Evolutionary conservation across 306 rosid genomes (phyloP), one percentile per base, ranked within the genome.

Genomic region (Dryas octopetala): DNA sequence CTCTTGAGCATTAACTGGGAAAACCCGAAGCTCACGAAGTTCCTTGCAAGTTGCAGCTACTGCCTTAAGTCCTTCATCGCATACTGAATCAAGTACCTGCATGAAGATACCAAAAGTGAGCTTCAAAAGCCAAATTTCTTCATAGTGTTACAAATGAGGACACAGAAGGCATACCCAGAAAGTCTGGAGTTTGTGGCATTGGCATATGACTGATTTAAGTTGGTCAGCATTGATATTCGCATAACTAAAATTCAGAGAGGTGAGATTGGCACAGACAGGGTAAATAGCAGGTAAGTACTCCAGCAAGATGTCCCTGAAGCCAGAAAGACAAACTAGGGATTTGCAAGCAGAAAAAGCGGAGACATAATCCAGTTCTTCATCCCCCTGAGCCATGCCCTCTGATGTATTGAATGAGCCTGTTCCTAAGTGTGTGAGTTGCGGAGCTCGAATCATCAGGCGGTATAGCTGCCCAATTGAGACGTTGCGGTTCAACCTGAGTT

Each of bases 1-100:
- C 80, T 92, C 97, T 14, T 48, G 62, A 14, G 86, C 72, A 52
- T 90, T 79, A 23, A 81, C 73, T 23, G 95, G 98, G 59, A 90
- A 93, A 71, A 93, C 97, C 14, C 98, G 84, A 57, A 93, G 95
- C 79, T 93, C 98, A 0, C 80, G 92, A 66, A 93, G 59, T 50
- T 90, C 93, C 78, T 83, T 93, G 89, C 98, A 93, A 71, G 92
- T 79, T 38, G 84, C 87, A 70, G 96, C 96, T 71, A 91, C 97
- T 11, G 90, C 98, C 76, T 87, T 84, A 61, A 93, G 98, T 47
- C 98, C 98, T 73, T 90, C 97, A 65, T 93, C 98, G 40, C 93
- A 77, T 48, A 93, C 78, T 38, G 98, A 74, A 83, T 93, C 98
- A 15, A 90, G 88, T 6, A 82, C 97, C 98, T 90, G 83, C 82